A percentile compares a stretch with the other conserved stretches of the same genome.
Evolutionary conservation across 345 rosid species (phyloP).

Genomic region (Salix purpurea): DNA sequence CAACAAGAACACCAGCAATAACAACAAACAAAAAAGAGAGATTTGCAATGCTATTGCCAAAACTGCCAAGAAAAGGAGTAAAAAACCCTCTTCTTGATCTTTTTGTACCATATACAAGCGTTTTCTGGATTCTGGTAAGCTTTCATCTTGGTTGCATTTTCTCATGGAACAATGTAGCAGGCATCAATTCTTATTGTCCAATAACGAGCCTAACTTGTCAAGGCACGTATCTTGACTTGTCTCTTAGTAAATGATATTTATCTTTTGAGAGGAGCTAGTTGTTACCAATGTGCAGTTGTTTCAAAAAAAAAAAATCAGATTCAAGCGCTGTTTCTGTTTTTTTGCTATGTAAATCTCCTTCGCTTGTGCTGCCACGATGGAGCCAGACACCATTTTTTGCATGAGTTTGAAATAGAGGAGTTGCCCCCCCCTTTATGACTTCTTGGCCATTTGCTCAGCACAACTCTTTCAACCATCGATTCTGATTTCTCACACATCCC

Average conservation of each 20-base stretch:
- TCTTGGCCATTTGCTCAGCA: too few species aligned
- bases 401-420: too few species aligned
- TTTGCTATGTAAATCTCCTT: not conserved
- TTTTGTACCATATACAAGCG: not conserved
- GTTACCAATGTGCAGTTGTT: not conserved
- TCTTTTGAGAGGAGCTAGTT: not conserved
- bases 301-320: not conserved
- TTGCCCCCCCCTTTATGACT: too few species aligned
- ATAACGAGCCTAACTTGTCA: not conserved
- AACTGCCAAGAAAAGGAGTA: conserved; percentile 47
- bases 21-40: conserved; percentile 44
- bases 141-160: not conserved
- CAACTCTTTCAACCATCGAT: too few species aligned
- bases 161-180: not conserved
- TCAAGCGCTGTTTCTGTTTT: not conserved
- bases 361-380: not conserved
- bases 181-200: not conserved
- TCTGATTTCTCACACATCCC: too few species aligned
- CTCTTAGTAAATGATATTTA: not conserved
- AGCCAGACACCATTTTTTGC: too few species aligned
- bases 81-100: conserved; percentile 37
- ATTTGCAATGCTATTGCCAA: conserved; percentile 41
- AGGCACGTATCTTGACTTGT: not conserved
- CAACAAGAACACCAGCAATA: conserved; percentile 21
- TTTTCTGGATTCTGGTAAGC: not conserved